Base-by-base conservation (phyloP, 441 rosid species). In the Aleurites moluccanus region DNA sequence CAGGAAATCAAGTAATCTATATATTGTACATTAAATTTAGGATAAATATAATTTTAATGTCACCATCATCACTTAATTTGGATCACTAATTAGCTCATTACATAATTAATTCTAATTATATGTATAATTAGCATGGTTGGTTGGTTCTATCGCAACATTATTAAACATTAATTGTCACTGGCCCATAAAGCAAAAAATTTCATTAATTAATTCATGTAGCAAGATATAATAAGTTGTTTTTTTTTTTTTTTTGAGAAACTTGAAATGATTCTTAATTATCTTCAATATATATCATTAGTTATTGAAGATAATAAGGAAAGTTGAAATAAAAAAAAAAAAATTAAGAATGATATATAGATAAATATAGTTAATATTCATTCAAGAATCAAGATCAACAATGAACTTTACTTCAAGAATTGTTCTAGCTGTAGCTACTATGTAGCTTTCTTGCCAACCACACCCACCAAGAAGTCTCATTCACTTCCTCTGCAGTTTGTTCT, bases 361-460 rank as follows among this genome's bases (percentile, higher is more conserved):
- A 44, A 21, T 64, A 14, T 21, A 49, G 15, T 6, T 20, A 7
- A n/a, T 4, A 55, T 0, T 6, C 6, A 55, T 55, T 20, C 18
- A 10, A 10, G 10, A 33, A 52, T 52, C 20, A 23, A 30, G 10
- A 11, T 53, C n/a, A 71, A 67, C 25, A 14, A 11, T 68, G 50
- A 72, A 83, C 61, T 78, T 71, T 70, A 69, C 82, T 84, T 78
- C 0, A 68, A 76, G 81, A 57, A 33, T 72, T 69, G 73, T 59
- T 79, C 20, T 75, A 74, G 83, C 68, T 38, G 1, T 78, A 70
- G 63, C 57, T 61, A 6, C 23, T 35, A 27, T 28, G 77, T 73
- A 70, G 21, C 80, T 80, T 79, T 85, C 83, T 45, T 63, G 69
- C 78, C 88, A 77, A 79, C 86, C 59, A 77, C 52, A 81, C 53